phyloP scores from a whole-genome alignment of 2,329 filamentous ascomycete species.

The Ophiostoma ulmi region DNA sequence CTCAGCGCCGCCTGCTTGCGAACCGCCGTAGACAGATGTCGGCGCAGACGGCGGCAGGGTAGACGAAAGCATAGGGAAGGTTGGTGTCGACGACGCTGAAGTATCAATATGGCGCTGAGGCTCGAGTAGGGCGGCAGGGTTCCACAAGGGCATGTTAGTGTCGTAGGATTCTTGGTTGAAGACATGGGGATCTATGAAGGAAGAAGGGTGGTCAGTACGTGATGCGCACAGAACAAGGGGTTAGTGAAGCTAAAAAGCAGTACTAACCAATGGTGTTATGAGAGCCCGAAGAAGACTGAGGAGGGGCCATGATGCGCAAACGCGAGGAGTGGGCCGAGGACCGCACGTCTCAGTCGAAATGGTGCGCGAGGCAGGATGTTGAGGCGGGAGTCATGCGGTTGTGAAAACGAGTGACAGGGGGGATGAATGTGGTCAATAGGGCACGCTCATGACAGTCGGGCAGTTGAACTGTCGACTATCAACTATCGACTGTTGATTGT shows the following conservation, averaged over 20 bases:
- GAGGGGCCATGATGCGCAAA: conserved; percentile 10
- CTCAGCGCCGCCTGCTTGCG: conserved; percentile 6
- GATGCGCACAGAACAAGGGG: neutral
- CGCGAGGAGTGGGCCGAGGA: neutral
- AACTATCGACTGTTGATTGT: neutral
- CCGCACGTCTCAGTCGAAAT: conserved; percentile 7
- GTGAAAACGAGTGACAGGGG: neutral
- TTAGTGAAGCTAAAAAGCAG: neutral
- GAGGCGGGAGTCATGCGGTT: neutral
- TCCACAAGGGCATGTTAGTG: conserved; percentile 29
- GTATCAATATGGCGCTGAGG: conserved; percentile 16
- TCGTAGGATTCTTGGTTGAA: conserved; percentile 5
- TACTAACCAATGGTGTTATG: conserved; percentile 1
- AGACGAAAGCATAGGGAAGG: neutral
- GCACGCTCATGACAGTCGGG: neutral
- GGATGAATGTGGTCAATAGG: neutral
- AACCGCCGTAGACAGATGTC: neutral
- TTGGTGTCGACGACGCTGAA: neutral
- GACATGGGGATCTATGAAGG: neutral
- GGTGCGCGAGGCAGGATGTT: neutral
- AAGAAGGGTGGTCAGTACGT: neutral
- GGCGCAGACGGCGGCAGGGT: conserved; percentile 15
- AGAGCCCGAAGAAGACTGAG: neutral
- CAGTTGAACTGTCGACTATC: neutral
- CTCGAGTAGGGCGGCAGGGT: conserved; percentile 32